Percentiles rank a stretch among this genome's conserved stretches.
Evolutionary conservation across 2,329 filamentous ascomycete genomes (phyloP).

Genomic region (Grosmannia clavigera): DNA sequence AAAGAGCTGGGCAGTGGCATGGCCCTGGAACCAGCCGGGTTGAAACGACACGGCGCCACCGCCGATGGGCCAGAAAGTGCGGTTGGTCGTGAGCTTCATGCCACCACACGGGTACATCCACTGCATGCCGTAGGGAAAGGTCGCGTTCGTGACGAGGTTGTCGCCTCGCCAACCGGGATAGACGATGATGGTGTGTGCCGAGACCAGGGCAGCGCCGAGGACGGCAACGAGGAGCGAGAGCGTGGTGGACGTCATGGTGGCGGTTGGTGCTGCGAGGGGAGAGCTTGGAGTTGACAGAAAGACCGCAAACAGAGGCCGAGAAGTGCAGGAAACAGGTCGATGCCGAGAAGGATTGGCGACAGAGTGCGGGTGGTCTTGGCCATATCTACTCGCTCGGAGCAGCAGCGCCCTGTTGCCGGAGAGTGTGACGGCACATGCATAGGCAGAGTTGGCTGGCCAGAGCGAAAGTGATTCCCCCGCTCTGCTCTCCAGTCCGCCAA

Average conservation of each 20-base stretch:
- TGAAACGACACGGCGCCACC: constrained; percentile 86
- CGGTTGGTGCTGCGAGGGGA: neutral
- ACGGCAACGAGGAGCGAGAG: constrained; percentile 30
- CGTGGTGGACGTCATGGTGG: constrained; percentile 25
- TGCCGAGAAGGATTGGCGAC: neutral
- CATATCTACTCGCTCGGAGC: neutral
- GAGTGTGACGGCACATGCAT: neutral
- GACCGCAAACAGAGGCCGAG: neutral
- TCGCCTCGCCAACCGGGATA: constrained; percentile 83
- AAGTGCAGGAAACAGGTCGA: neutral
- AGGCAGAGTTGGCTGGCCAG: neutral
- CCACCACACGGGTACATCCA: constrained; percentile 94
- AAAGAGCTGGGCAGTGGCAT: constrained; percentile 70
- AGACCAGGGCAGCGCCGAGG: constrained; percentile 34
- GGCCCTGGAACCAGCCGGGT: constrained; percentile 92
- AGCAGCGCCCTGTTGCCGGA: neutral
- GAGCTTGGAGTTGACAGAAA: neutral
- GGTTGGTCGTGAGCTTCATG: constrained; percentile 62
- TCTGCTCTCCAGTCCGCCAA: neutral
- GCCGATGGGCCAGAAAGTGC: constrained; percentile 79
- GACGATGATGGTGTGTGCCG: constrained; percentile 70
- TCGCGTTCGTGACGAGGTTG: constrained; percentile 67
- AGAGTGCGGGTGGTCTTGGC: neutral
- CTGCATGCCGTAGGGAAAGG: constrained; percentile 82
- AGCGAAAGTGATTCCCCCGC: neutral